Percentiles rank a stretch among this genome's conserved stretches.
phyloP scores from a whole-genome alignment of 352 stramenopile genomes.

The Halophytophthora polymorphica region DNA sequence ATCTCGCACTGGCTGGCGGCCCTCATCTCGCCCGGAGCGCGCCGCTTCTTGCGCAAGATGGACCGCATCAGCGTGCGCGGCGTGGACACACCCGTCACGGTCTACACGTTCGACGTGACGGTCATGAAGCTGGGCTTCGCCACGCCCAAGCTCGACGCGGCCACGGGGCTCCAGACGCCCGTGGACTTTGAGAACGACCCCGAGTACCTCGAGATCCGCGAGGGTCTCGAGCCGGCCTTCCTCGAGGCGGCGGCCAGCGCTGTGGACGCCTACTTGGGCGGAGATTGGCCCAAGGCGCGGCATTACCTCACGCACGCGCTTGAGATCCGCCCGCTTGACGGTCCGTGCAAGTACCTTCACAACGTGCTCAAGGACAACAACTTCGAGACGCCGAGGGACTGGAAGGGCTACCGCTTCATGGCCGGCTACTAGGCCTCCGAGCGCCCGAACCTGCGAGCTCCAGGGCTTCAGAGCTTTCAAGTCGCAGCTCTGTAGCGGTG shows the following conservation, averaged over 20 bases:
- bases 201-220: constrained; percentile 82
- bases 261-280: constrained; percentile 73
- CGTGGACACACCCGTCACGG: constrained; percentile 73
- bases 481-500: too few relatives aligned
- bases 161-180: constrained; percentile 51
- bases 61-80: constrained; percentile 83
- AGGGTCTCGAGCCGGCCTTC: constrained; percentile 78
- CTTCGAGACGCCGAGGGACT: constrained; percentile 86
- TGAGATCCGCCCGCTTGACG: constrained; percentile 82
- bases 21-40: constrained; percentile 61
- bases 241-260: constrained; percentile 59
- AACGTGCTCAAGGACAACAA: constrained; percentile 84
- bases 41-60: constrained; percentile 80
- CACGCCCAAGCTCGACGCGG: constrained; percentile 62
- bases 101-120: constrained; percentile 88
- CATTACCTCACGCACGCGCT: constrained; percentile 73
- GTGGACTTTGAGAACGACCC: constrained; percentile 84
- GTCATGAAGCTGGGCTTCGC: constrained; percentile 76
- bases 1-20: constrained; percentile 82
- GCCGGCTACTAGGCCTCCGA: constrained; percentile 50
- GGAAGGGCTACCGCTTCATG: constrained; percentile 90
- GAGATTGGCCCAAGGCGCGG: constrained; percentile 69
- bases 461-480: too few relatives aligned
- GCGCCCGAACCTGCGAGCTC: too few relatives aligned
- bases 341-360: constrained; percentile 90